Evolutionary conservation across 768 basidiomycete genomes (phyloP), one percentile per base, ranked within the genome.

Genomic region (Mycena belliarum): DNA sequence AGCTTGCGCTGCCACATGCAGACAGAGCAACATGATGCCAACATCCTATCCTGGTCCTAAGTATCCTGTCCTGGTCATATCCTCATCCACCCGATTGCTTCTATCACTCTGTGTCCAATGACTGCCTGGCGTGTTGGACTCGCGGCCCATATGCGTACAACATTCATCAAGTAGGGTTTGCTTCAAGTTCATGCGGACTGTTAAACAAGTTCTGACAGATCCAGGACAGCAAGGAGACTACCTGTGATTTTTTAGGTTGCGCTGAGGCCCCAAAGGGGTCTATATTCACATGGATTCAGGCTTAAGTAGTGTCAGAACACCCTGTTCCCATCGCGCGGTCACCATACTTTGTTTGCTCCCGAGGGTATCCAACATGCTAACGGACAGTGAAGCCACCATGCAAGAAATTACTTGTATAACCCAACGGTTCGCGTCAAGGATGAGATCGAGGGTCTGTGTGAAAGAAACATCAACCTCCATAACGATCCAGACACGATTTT

Each of bases 121-220:
- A 48, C 16, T 63, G 61, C 25, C 52, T 54, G 20, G 61, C 45
- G 8, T 62, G 61, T 40, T 62, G 51, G 49, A 47, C 53, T 1
- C 54, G 52, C 12, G 61, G 61, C 4, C 16, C 12, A 4, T 11
- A 0, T 1, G 11, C 33, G 5, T 62, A 57, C 26, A 46, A 10
- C 28, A 11, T 0, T 14, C 2, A 57, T 50, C 52, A 6, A 62
- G 18, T 55, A 53, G 35, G 8, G 20, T 48, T 14, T 20, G 7
- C 16, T 35, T 25, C 21, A 18, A 15, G 21, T 4, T n/a, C 21
- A 16, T 4, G 1, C 15, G 9, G 12, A 33, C 7, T 12, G 10
- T 37, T 23, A 23, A 15, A 11, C 6, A 41, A 38, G 16, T 35
- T 8, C 15, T 23, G 29, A 2, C 29, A 62, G 61, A 21, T 51